Evolutionary conservation across 768 basidiomycete species (phyloP).

Genomic region (Suillus placidus): DNA sequence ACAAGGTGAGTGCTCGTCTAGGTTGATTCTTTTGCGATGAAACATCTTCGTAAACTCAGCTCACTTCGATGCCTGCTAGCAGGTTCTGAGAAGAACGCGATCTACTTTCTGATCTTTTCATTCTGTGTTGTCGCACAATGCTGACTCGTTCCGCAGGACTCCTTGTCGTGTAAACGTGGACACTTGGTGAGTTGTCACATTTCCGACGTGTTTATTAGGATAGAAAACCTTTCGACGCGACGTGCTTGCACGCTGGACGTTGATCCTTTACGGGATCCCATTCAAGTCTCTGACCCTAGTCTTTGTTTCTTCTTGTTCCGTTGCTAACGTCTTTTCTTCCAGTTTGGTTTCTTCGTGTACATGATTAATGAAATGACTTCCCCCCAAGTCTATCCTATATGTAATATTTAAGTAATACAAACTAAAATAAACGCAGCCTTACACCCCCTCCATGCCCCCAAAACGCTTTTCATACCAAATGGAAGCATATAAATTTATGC

Average conservation of each 20-base stretch:
- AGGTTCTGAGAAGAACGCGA: constrained; percentile 58
- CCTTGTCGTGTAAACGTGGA: neutral
- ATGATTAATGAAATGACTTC: neutral
- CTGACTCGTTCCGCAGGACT: constrained; percentile 34
- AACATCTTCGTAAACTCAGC: constrained; percentile 53
- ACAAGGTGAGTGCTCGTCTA: constrained; percentile 8
- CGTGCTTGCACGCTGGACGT: constrained; percentile 63
- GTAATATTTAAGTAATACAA: neutral
- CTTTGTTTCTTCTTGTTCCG: constrained; percentile 7
- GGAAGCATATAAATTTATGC: neutral
- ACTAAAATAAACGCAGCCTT: neutral
- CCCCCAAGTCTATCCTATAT: neutral
- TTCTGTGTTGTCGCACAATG: constrained; percentile 5
- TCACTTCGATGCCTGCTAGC: constrained; percentile 60
- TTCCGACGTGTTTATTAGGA: constrained; percentile 35
- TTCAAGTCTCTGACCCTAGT: constrained; percentile 74
- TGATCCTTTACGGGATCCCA: constrained; percentile 68
- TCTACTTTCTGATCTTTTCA: constrained; percentile 39
- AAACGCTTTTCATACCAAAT: neutral
- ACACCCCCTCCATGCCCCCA: neutral
- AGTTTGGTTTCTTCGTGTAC: neutral
- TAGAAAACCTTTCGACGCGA: constrained; percentile 51
- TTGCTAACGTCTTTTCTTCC: constrained; percentile 21
- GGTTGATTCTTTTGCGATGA: constrained; percentile 30
- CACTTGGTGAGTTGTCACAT: constrained; percentile 20